phyloP scores from a whole-genome alignment of 2,329 filamentous ascomycete species.

The Botrytis sinoallii region DNA sequence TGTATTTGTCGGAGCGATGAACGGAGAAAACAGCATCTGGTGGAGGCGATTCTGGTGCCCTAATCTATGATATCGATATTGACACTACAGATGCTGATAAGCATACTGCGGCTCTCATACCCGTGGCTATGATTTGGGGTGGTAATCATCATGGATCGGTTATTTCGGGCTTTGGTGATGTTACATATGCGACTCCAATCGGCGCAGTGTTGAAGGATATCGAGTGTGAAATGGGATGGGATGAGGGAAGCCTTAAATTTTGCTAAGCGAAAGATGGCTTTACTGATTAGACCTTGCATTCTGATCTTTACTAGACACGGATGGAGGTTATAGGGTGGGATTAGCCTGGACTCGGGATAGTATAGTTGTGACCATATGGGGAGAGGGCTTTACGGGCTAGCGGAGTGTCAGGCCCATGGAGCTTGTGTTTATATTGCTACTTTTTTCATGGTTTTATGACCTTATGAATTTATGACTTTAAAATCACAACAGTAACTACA shows the following conservation, averaged over 20 bases:
- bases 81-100: background rate
- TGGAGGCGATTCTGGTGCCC: background rate
- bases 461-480: no score
- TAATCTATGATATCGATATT: background rate
- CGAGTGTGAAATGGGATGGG: background rate
- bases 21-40: no score
- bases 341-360: no score
- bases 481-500: no score
- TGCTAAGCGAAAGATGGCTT: background rate
- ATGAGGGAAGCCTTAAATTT: background rate
- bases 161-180: background rate
- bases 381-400: no score
- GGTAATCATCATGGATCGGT: background rate
- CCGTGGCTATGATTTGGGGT: background rate
- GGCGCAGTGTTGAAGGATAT: background rate
- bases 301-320: no score
- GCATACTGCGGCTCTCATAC: background rate
- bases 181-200: background rate
- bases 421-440: no score
- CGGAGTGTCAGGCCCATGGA: no score
- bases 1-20: background rate
- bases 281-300: no score
- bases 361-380: no score
- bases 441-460: no score
- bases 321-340: no score